Conservation (phyloP, 2,329 filamentous ascomycete genomes). For the Aaosphaeria arxii region DNA sequence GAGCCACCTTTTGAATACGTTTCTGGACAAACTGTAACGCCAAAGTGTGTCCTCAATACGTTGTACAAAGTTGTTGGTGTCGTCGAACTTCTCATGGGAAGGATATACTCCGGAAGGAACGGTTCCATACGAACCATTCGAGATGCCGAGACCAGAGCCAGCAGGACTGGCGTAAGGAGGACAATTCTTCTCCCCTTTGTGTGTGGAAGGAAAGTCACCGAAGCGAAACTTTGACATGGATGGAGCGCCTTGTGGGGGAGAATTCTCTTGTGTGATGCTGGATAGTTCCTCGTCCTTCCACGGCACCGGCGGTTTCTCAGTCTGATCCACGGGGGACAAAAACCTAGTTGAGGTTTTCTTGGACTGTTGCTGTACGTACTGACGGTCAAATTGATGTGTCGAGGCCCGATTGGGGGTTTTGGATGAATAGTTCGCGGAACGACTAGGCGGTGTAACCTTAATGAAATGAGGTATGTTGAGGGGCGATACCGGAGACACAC, state of each 20-base stretch:
- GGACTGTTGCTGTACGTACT: no score
- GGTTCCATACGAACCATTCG: background rate
- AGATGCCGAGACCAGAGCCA: background rate
- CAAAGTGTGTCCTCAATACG: background rate
- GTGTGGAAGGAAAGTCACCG: background rate
- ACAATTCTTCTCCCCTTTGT: background rate
- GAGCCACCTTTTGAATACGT: conserved; percentile 1
- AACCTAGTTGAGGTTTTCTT: no score
- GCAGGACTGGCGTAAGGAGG: background rate
- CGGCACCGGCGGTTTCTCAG: background rate
- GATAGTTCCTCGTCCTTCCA: no score
- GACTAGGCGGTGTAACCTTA: background rate
- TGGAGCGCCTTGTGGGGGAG: background rate
- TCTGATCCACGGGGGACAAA: background rate
- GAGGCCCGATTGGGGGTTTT: background rate
- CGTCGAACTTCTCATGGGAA: background rate
- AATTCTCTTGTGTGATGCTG: no score
- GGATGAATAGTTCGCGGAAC: background rate
- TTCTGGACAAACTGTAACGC: background rate
- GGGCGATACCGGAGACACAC: background rate
- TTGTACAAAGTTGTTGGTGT: background rate
- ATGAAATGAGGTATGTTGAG: background rate
- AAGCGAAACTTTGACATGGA: background rate
- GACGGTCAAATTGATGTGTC: background rate
- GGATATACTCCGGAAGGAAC: background rate